Evolutionary conservation across 257 asterid genomes (phyloP).

Genomic region (Solanum virginianum): DNA sequence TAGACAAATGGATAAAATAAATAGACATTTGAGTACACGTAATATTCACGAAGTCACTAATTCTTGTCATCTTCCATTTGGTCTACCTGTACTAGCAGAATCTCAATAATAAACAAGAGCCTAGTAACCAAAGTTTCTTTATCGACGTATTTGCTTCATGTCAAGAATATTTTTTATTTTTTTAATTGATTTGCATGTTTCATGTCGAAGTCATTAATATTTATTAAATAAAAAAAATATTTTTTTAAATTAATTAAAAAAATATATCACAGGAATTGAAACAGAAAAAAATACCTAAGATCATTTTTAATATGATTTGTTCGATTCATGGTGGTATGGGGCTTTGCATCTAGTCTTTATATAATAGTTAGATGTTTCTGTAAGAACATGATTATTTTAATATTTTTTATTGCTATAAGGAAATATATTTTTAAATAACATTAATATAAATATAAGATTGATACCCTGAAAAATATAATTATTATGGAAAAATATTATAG

Average conservation of each 20-base stretch:
- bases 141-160: not conserved
- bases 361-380: not conserved
- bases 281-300: not conserved
- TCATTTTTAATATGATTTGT: not conserved
- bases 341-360: not conserved
- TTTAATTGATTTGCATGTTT: not conserved
- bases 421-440: not conserved
- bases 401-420: not conserved
- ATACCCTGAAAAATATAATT: not conserved
- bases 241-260: too few species aligned
- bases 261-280: too few species aligned
- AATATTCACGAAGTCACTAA: not conserved
- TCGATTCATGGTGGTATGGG: fast-evolving
- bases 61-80: not conserved
- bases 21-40: not conserved
- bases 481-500: not conserved
- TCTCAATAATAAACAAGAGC: not conserved
- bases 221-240: too few species aligned
- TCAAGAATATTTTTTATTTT: not conserved
- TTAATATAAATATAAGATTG: not conserved
- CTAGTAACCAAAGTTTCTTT: fast-evolving
- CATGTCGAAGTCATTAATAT: not conserved
- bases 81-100: not conserved
- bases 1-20: not conserved
- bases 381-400: not conserved